Evolutionary conservation across 2,329 filamentous ascomycete species (phyloP), one percentile per base, ranked within the genome.

Genomic region (Didymosphaeria variabile): DNA sequence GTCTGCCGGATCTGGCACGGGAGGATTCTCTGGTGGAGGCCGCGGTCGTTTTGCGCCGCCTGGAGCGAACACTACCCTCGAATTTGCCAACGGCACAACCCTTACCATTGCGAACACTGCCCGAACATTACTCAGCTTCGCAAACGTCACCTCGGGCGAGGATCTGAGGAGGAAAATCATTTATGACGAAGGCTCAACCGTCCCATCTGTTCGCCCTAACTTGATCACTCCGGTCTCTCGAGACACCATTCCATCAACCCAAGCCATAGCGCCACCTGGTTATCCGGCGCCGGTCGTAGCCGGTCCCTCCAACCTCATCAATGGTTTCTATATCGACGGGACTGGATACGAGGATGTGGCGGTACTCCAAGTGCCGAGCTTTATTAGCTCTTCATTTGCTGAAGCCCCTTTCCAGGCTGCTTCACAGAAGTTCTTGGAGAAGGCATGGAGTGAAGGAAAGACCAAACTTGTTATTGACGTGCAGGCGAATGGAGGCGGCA

Each of bases 391-490:
- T 56, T 53, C 63, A 55, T 55, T 57, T 61, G 53, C 66, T 49
- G 60, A 72, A 21, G 34, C 57, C 7, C 51, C 29, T 8, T 83
- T 83, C 69, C 80, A 83, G 50, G 58, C 69, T 7, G 74, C 80
- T 3, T 79, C 79, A 38, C 76, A 74, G 9, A 69, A 79, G 10
- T 79, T 83, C 59, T 72, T 84, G 23, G 67, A 79, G 7, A 75
- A 76, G 46, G 80, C 81, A 23, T 73, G 80, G 23, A 78, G 79
- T 2, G 82, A 80, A 0, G 84, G 83, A 61, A 88, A 87, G 76
- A 87, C 81, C 12, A 87, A 86, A 70, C 80, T 90, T 3, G 84
- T 90, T 26, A 80, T 90, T 44, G 87, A 89, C 67, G 73, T 89
- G 1, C 83, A 83, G 17, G 82, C 81, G 60, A 90, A 90, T 68